phyloP scores from a whole-genome alignment of 805 yeast species.

The Jamesozyma gamospora region DNA sequence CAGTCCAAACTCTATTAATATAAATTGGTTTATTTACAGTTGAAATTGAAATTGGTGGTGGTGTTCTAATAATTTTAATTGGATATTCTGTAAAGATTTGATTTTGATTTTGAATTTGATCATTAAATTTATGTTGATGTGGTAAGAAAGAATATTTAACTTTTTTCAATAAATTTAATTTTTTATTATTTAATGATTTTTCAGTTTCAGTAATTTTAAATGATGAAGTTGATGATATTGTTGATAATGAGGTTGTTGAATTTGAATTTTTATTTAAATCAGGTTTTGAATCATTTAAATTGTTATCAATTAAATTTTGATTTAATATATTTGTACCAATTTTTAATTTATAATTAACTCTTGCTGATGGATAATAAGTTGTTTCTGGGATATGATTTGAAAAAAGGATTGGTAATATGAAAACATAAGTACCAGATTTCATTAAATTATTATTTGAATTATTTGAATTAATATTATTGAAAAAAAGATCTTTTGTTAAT shows the following conservation, averaged over 20 bases:
- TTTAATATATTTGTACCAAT: slow-evolving; percentile 7
- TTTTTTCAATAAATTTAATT: slow-evolving; percentile 16
- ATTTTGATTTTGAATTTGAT: neutral
- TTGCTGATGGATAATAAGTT: slow-evolving; percentile 29
- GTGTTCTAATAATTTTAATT: slow-evolving; percentile 32
- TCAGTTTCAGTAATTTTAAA: slow-evolving; percentile 9
- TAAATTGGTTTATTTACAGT: slow-evolving; percentile 61
- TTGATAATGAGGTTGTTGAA: neutral
- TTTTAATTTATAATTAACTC: slow-evolving; percentile 16
- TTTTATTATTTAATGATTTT: slow-evolving; percentile 1
- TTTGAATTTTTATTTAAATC: neutral
- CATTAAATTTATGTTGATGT: slow-evolving; percentile 3
- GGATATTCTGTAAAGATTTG: slow-evolving; percentile 26
- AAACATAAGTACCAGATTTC: slow-evolving; percentile 61
- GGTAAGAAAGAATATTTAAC: slow-evolving; percentile 17
- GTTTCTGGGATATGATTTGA: slow-evolving; percentile 56
- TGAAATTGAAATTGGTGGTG: slow-evolving; percentile 32
- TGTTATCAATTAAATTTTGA: neutral
- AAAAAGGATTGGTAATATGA: slow-evolving; percentile 49
- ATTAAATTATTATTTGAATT: neutral
- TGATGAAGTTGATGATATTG: slow-evolving; percentile 1
- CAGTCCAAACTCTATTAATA: slow-evolving; percentile 69
- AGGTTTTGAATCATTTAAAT: neutral
- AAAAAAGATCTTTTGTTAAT: slow-evolving; percentile 8
- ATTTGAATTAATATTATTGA: neutral